Percentiles rank a stretch among this genome's conserved stretches.
These are phyloP conservation scores for Lactarius hatsudake DNA, from an alignment of 768 basidiomycete species.

Conservation along the genomic window DNA sequence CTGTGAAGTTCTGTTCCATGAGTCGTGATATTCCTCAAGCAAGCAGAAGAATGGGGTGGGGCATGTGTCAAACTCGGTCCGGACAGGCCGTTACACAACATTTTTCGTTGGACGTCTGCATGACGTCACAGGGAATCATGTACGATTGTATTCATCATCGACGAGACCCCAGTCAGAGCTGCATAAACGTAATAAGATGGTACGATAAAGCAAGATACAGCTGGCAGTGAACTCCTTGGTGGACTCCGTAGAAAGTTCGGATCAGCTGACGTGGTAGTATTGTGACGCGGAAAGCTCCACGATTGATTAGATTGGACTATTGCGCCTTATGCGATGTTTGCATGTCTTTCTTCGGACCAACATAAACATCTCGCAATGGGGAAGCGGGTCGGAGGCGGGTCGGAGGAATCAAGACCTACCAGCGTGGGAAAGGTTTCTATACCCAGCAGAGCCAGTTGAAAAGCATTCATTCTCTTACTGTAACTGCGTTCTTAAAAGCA, in stretches of 20 bases:
- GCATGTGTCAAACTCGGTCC: background rate
- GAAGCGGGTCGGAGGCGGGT: constrained; percentile 4
- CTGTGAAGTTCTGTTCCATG: background rate
- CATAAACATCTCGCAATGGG: constrained; percentile 1
- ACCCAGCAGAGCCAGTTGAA: constrained; percentile 15
- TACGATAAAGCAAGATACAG: background rate
- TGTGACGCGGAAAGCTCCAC: background rate
- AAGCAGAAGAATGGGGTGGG: background rate
- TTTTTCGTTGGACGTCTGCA: background rate
- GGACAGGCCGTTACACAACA: background rate
- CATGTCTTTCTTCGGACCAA: background rate
- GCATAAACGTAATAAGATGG: constrained; percentile 11
- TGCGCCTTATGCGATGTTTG: background rate
- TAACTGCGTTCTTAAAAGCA: constrained; percentile 27
- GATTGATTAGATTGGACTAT: background rate
- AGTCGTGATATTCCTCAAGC: background rate
- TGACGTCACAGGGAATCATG: background rate
- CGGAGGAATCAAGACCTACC: background rate
- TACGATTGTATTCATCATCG: background rate
- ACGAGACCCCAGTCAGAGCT: background rate
- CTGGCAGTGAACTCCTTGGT: background rate
- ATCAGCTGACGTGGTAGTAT: constrained; percentile 18
- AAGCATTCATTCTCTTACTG: constrained; percentile 16
- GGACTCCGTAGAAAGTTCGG: constrained; percentile 12
- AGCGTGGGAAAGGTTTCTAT: constrained; percentile 23